Evolutionary conservation across 2,329 filamentous ascomycete species (phyloP).

Genomic region (Ustulina deusta): DNA sequence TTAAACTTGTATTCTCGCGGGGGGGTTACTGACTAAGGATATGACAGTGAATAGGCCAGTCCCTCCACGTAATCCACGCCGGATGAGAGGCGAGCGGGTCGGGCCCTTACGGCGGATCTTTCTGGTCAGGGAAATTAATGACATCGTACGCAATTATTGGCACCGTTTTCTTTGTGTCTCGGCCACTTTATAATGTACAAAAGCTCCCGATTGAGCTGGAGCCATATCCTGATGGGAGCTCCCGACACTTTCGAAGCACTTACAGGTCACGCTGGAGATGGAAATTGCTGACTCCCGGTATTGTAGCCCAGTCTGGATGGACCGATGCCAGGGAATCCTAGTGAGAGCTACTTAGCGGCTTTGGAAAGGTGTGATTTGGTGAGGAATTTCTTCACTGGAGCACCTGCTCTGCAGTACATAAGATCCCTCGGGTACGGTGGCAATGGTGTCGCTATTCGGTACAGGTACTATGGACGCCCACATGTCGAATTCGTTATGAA

Average conservation of each 20-base stretch:
- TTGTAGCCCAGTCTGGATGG: not conserved
- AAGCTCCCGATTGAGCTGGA: not conserved
- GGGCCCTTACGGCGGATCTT: not conserved
- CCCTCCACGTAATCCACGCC: not conserved
- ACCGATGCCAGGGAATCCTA: not conserved
- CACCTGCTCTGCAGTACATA: not conserved
- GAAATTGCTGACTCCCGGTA: not conserved
- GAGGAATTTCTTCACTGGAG: not conserved
- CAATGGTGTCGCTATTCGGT: slow-evolving; percentile 15
- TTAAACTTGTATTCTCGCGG: not conserved
- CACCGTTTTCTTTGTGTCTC: not conserved
- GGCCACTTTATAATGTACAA: not conserved
- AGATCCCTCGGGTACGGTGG: slow-evolving; percentile 21
- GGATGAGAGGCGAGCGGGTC: not conserved
- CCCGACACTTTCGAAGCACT: not conserved
- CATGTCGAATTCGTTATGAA: slow-evolving; percentile 26
- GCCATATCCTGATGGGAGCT: too few species aligned
- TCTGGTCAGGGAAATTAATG: not conserved
- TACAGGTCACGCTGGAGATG: not conserved
- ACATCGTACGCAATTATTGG: not conserved
- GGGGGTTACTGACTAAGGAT: not conserved
- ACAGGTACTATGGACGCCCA: not conserved
- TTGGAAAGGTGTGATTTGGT: not conserved
- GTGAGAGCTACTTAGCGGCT: not conserved
- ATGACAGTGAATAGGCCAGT: not conserved